Percentiles rank a stretch among this genome's conserved stretches.
Conservation (phyloP, 345 rosid species). For the Barbarea vulgaris region DNA sequence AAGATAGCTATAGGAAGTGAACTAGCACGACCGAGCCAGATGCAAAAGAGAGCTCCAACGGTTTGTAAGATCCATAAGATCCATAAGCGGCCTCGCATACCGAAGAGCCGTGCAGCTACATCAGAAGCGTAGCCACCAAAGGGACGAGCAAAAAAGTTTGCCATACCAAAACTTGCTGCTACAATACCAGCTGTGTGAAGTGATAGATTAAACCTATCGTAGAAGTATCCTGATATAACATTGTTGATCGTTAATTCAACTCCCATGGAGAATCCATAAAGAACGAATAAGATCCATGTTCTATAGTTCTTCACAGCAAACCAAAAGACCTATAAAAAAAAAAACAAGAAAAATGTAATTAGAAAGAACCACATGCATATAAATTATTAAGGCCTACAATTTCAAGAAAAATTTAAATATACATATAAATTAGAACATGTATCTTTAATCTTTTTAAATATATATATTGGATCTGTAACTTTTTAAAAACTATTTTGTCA, state of each 20-base stretch:
- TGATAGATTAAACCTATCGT: conserved; percentile 65
- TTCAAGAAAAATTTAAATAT: too few relatives aligned
- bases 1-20: conserved; percentile 69
- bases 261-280: conserved; percentile 79
- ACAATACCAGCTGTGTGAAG: conserved; percentile 76
- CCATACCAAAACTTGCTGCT: conserved; percentile 88
- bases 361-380: too few relatives aligned
- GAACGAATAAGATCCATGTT: conserved; percentile 75
- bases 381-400: too few relatives aligned
- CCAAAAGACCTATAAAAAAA: conserved; percentile 55
- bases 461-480: too few relatives aligned
- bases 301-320: conserved; percentile 68
- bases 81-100: conserved; percentile 88
- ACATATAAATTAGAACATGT: too few relatives aligned
- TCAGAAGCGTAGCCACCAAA: conserved; percentile 80
- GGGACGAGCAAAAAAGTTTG: conserved; percentile 74
- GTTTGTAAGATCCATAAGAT: conserved; percentile 77
- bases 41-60: conserved; percentile 70
- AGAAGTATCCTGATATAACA: conserved; percentile 71
- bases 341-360: background rate
- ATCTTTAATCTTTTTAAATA: too few relatives aligned
- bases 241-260: conserved; percentile 68
- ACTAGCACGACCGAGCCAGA: conserved; percentile 75
- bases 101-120: conserved; percentile 57
- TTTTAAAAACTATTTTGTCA: too few relatives aligned